Percentiles rank a stretch among this genome's conserved stretches.
phyloP scores from a whole-genome alignment of 495 filamentous ascomycete genomes.

The Hyaloscypha finlandica region DNA sequence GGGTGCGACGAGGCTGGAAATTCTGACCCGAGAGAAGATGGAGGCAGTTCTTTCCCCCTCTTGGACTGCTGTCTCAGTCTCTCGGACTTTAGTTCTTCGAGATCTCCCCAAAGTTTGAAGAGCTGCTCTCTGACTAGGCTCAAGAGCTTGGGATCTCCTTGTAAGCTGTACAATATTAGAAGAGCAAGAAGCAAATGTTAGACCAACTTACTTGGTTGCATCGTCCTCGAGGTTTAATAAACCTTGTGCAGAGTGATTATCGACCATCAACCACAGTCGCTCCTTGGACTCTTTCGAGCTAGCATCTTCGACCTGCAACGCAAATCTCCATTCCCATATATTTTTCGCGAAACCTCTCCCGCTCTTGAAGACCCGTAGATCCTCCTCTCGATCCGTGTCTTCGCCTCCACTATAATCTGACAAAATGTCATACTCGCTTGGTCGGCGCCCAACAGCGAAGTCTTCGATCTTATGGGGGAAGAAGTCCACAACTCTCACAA shows the following conservation, averaged over 20 bases:
- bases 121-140: slow-evolving; percentile 65
- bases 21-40: slow-evolving; percentile 32
- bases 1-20: slow-evolving; percentile 30
- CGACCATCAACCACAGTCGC: slow-evolving; percentile 65
- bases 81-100: slow-evolving; percentile 67
- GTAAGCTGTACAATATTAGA: slow-evolving; percentile 51
- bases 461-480: slow-evolving; percentile 70
- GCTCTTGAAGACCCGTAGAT: slow-evolving; percentile 23
- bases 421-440: slow-evolving; percentile 48
- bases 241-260: slow-evolving; percentile 62
- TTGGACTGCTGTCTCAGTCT: neutral
- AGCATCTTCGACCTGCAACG: slow-evolving; percentile 68
- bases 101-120: slow-evolving; percentile 82
- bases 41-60: slow-evolving; percentile 4
- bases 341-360: slow-evolving; percentile 32
- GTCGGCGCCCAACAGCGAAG: slow-evolving; percentile 60
- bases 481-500: slow-evolving; percentile 80
- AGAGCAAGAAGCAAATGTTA: neutral
- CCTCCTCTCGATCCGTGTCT: slow-evolving; percentile 39
- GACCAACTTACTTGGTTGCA: slow-evolving; percentile 61
- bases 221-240: slow-evolving; percentile 59
- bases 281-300: slow-evolving; percentile 38
- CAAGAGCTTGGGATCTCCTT: slow-evolving; percentile 46
- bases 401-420: slow-evolving; percentile 44
- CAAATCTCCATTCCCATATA: slow-evolving; percentile 80